Evolutionary conservation across 1,284 basidiomycete genomes (phyloP), one percentile per base, ranked within the genome.

Genomic region (Takashimella koratensis): DNA sequence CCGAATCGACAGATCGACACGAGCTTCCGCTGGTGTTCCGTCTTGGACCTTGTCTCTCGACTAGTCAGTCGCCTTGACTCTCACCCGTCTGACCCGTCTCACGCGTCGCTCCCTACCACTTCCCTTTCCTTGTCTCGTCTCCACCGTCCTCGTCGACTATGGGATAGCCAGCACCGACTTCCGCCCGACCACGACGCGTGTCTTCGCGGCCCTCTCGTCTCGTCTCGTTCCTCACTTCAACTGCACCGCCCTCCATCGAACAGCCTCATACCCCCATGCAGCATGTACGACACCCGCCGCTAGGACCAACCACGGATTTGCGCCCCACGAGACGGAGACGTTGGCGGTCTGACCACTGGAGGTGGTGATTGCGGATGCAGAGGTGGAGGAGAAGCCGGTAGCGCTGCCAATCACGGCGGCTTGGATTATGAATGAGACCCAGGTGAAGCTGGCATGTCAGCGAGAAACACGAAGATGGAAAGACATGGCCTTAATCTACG

Each of bases 241-340:
- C 48, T 64, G 25, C 19, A 50, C 49, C 13, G 57, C 61, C 30
- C 68, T 55, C 68, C 68, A 70, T 26, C 68, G 43, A 4, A 68
- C 66, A 43, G 67, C 67, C 53, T 70, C 68, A 43, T 64, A 70
- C 8, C 64, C 66, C 68, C 68, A 70, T 27, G 64, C 67, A 44
- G 65, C 58, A 53, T 68, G 65, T 3, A 67, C 45, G n/a, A 68
- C 52, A 8, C 65, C 68, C 39, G 63, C 45, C 6, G 59, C 68
- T n/a, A 70, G 51, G 2, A 68, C 66, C 5, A 70, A 45, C 61
- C 65, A 70, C 1, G 58, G 25, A 13, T 54, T 57, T 43, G 62
- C 65, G 30, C 68, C 68, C 68, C 68, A 70, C 26, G 54, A 60
- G 11, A 70, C 50, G 4, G 61, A 57, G n/a, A 68, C 61, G 5